Conservation (phyloP, 305 asterid genomes). For the Fraxinus dipetala region DNA sequence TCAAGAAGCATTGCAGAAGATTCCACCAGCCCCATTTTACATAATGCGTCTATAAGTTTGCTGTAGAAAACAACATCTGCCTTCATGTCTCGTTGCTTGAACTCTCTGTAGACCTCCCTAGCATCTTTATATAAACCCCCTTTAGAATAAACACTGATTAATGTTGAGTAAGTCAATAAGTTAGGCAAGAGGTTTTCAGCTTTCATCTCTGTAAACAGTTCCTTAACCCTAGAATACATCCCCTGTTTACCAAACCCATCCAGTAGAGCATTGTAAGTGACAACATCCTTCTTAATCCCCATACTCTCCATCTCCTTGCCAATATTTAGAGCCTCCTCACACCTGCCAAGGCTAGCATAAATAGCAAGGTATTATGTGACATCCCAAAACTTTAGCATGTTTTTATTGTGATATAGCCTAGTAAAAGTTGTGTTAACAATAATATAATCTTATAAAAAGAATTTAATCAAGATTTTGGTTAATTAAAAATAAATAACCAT, state of each 20-base stretch:
- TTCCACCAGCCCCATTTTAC: conserved; percentile 82
- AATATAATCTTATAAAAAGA: no score
- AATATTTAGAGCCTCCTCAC: conserved; percentile 71
- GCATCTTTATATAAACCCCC: conserved; percentile 73
- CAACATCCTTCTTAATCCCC: conserved; percentile 89
- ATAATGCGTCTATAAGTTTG: conserved; percentile 82
- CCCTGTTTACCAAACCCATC: conserved; percentile 95
- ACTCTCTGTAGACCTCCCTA: conserved; percentile 61
- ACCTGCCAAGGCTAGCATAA: conserved; percentile 79
- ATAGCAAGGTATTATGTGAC: conserved; percentile 45
- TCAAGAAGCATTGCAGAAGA: conserved; percentile 69
- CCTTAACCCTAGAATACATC: conserved; percentile 66
- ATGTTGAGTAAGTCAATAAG: conserved; percentile 70
- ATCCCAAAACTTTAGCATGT: no score
- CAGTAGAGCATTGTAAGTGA: conserved; percentile 77
- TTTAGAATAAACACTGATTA: conserved; percentile 74
- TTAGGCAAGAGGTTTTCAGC: conserved; percentile 60
- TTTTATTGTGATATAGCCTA: no score
- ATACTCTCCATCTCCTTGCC: conserved; percentile 85
- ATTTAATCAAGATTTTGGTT: no score
- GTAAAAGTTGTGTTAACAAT: no score
- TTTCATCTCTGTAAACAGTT: conserved; percentile 69
- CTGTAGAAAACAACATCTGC: conserved; percentile 94
- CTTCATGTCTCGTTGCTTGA: conserved; percentile 65
- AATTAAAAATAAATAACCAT: no score